Base-by-base conservation (phyloP, 805 yeast genomes). In the Saccharomyces jurei region DNA sequence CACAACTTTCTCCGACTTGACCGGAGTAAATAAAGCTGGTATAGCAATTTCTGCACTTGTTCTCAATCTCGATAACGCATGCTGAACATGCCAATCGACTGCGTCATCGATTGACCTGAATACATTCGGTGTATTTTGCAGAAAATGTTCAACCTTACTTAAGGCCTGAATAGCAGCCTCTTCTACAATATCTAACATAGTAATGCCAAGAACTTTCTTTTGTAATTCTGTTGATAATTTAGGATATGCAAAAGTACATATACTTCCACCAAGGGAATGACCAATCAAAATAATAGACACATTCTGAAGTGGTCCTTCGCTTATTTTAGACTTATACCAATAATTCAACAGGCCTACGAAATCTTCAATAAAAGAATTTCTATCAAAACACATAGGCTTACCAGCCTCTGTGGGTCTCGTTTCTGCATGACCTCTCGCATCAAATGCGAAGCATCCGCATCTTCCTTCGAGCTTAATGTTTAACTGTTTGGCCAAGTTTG, bases 221-320 rank as follows among this genome's bases (percentile, higher is more conserved):
- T 49, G 64, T 21, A 67, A 48, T 32, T 52, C 21, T 6, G 48
- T 46, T 4, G 62, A 54, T 2, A 71, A 58, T 1, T 62, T 59
- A 6, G 65, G 51, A 4, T 81, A 67, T 1, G 80, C 78, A 46
- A 77, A 77, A 0, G 96, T 79, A 31, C 89, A 73, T 2, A 94
- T 82, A 0, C 97, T 79, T 0, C 97, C 99, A 4, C 99, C 99
- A 31, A 95, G 74, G 1, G 97, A 89, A 69, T 92, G 99, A 0
- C 98, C 98, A 3, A 91, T 75, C 1, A 90, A 71, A 52, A 84
- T 79, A 2, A 88, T 27, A 1, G 76, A 61, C 17, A 70, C 56
- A 29, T 58, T 59, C 10, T 52, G 44, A 36, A 36, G 44, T 21
- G 44, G 44, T 51, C 2, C 41, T 31, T 29, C 56, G 57, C 26